Evolutionary conservation across 1,139 yeast genomes (phyloP), one percentile per base, ranked within the genome.

Genomic region (Yamadazyma oceani): DNA sequence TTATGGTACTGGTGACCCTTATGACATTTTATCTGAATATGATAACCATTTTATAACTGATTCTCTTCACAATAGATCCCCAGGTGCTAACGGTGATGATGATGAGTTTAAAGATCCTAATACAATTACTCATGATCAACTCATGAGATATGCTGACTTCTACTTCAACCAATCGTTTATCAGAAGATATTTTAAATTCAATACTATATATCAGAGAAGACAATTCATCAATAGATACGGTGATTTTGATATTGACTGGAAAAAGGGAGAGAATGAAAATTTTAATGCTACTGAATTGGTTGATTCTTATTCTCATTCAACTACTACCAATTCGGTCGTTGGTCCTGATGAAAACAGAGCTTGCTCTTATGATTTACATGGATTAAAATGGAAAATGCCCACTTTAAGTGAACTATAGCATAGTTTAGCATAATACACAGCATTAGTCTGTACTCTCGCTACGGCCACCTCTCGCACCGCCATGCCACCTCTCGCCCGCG

Each of bases 371-470:
- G 73, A 68, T 40, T 51, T 43, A 33, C 62, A 64, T 33, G 80
- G 80, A 1, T 50, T 75, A 27, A 73, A 70, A 44, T 76, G 81
- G 80, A 75, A 74, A 43, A 66, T 76, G 42, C 75, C 78, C 2
- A 66, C 74, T 3, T 45, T 73, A 6, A 69, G 74, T 14, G 75
- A 71, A 42, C 49, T 69, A 7, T 69, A 27, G 30, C 30, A 27
- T 27, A 15, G n/a, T n/a, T n/a, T n/a, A n/a, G 30, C 28, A 26
- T 26, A 26, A 19, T 19, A 19, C 8, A 19, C 21, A 12, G 13
- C 19, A 21, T n/a, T 7, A 32, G 10, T 12, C 13, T 7, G 6
- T 24, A n/a, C 8, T 15, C n/a, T n/a, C n/a, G n/a, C n/a, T n/a
- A n/a, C n/a, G n/a, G n/a, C n/a, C 13, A 14, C 5, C 17, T 17